These are phyloP conservation scores for Thraustochytrium sp. DNA, from an alignment of 352 stramenopile species.

Conservation along the genomic window DNA sequence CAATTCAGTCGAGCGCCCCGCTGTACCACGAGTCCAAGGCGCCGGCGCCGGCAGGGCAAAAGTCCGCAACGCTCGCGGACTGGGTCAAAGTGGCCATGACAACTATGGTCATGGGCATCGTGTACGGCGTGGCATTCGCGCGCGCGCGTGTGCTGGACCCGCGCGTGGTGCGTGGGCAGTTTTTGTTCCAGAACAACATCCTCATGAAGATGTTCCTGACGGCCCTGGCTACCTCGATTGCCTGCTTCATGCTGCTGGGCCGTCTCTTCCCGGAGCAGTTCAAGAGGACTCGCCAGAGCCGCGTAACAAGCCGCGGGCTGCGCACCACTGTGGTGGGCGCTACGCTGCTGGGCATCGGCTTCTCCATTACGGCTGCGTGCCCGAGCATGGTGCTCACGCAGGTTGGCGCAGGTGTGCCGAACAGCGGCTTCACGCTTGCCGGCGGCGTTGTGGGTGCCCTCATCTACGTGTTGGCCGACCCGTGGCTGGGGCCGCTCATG, in stretches of 20 bases:
- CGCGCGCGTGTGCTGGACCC: background rate
- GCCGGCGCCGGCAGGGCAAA: too few species aligned
- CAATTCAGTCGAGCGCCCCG: too few species aligned
- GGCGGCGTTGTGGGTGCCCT: constrained; percentile 49
- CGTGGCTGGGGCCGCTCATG: constrained; percentile 27
- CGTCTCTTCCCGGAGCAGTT: background rate
- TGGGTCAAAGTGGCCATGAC: too few species aligned
- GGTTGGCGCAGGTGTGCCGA: constrained; percentile 37
- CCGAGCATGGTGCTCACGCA: constrained; percentile 50
- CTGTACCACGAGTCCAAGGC: too few species aligned
- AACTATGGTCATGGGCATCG: constrained; percentile 4
- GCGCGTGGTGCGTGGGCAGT: background rate
- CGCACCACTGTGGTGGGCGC: constrained; percentile 29
- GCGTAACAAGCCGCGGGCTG: constrained; percentile 11
- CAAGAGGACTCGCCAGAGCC: background rate
- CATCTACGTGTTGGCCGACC: constrained; percentile 34
- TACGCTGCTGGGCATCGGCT: constrained; percentile 45
- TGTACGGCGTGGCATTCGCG: background rate
- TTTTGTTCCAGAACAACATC: background rate
- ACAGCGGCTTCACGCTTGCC: constrained; percentile 41
- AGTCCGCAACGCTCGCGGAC: too few species aligned
- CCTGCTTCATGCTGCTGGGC: background rate
- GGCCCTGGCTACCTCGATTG: background rate
- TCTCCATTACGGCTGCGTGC: constrained; percentile 48
- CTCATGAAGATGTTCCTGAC: constrained; percentile 6